phyloP scores from a whole-genome alignment of 1,284 basidiomycete species.

The Ceratobasidium theobromae region DNA sequence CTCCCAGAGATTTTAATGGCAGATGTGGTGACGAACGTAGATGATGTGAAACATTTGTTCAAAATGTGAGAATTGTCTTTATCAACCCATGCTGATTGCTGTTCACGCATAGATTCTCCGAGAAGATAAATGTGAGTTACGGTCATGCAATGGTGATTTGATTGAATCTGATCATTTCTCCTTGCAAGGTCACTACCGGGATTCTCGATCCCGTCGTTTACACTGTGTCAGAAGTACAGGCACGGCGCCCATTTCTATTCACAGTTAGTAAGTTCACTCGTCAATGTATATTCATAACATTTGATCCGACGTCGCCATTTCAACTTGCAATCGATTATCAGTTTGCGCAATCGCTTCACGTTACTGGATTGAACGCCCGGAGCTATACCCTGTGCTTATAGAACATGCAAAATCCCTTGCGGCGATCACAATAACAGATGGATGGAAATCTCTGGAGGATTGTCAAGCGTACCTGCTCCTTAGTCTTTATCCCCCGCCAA shows the following conservation, averaged over 20 bases:
- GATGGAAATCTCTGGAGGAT: constrained; percentile 78
- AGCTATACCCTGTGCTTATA: constrained; percentile 82
- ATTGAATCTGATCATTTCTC: not conserved
- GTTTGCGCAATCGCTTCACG: constrained; percentile 77
- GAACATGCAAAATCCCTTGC: constrained; percentile 72
- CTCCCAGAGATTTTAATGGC: constrained; percentile 76
- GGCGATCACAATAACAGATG: constrained; percentile 73
- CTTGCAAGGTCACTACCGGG: constrained; percentile 64
- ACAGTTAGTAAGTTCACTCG: constrained; percentile 61
- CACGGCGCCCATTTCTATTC: constrained; percentile 77
- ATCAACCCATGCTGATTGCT: not conserved
- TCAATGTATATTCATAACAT: not conserved
- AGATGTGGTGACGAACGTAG: constrained; percentile 72
- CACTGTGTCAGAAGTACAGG: constrained; percentile 68
- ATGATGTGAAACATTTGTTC: constrained; percentile 81
- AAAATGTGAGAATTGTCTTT: constrained; percentile 67
- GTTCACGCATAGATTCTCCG: constrained; percentile 58
- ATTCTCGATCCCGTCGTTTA: constrained; percentile 73
- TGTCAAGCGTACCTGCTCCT: constrained; percentile 72
- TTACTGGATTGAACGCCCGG: constrained; percentile 70
- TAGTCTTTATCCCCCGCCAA: constrained; percentile 75
- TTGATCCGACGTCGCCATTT: not conserved
- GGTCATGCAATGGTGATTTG: not conserved
- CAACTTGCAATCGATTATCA: constrained; percentile 39
- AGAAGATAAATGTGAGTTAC: constrained; percentile 62